A percentile compares a stretch with the other conserved stretches of the same genome.
Conservation (phyloP, 345 rosid genomes). For the Salix koriyanagi region DNA sequence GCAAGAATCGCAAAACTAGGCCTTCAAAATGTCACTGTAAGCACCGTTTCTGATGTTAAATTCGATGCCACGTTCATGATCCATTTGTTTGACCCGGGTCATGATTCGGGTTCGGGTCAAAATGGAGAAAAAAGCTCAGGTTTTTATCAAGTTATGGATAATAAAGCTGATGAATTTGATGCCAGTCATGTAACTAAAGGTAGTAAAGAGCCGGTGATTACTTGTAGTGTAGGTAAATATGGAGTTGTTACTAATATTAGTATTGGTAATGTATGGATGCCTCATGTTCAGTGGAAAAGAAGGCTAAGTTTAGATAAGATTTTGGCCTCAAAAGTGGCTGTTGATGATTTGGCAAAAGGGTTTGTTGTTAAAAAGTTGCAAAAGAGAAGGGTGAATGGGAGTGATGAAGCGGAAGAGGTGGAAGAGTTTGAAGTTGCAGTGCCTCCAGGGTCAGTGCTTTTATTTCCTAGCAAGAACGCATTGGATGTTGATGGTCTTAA, state of each 20-base stretch:
- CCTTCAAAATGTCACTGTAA: conserved; percentile 49
- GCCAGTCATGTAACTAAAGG: neutral
- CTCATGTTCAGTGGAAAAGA: neutral
- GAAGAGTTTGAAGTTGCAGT: conserved; percentile 54
- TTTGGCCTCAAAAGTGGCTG: conserved; percentile 33
- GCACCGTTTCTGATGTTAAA: conserved; percentile 58
- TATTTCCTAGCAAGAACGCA: conserved; percentile 60
- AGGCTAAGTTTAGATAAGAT: conserved; percentile 37
- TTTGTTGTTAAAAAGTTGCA: conserved; percentile 53
- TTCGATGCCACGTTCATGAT: conserved; percentile 49
- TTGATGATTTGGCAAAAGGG: conserved; percentile 51
- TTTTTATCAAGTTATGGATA: conserved; percentile 16
- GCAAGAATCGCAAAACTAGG: conserved; percentile 69
- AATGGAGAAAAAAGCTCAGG: conserved; percentile 17
- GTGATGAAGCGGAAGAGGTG: conserved; percentile 35
- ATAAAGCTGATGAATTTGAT: conserved; percentile 16
- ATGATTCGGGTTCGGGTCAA: conserved; percentile 11
- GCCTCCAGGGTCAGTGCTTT: conserved; percentile 56
- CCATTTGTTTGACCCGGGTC: conserved; percentile 25
- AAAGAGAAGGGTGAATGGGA: conserved; percentile 8
- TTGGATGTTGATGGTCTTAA: conserved; percentile 42
- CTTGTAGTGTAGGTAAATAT: conserved; percentile 34
- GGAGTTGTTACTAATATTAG: conserved; percentile 37
- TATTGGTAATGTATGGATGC: conserved; percentile 24
- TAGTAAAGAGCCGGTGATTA: conserved; percentile 20